Base-by-base conservation (phyloP, 305 asterid genomes). In the Coffea humblotiana region DNA sequence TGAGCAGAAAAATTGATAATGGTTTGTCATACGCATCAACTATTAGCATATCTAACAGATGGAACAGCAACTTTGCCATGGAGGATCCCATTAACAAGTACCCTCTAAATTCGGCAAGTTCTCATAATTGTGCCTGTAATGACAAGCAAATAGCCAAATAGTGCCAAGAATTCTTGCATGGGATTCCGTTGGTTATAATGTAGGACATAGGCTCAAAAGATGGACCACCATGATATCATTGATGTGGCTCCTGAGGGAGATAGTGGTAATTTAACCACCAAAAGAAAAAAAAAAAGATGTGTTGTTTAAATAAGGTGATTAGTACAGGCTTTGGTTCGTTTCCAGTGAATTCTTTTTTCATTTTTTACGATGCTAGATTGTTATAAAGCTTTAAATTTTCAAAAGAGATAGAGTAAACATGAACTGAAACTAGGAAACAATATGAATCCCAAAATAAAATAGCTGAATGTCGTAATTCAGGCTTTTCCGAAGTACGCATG, bases 51-150 rank as follows among this genome's bases (percentile, higher is more conserved):
- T 29, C 21, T n/a, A 4, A 43, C 11, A 0, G 15, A 19, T 54
- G 58, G 63, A 48, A 72, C 48, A 23, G 63, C 25, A 49, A 48
- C 61, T 72, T 72, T 51, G 45, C 64, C 40, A 49, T 0, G 63
- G 27, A 15, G 71, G 71, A 64, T 64, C 27, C 60, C 79, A 47
- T 29, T 29, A 77, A 23, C 63, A 15, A 72, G 76, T 25, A 15
- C 25, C 15, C 7, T 45, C 37, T 54, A 43, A 52, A 74, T 54
- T 32, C 29, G 51, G 77, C 27, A 14, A 76, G 72, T 45, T 45
- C n/a, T 61, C 21, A 60, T 10, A 61, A 6, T 16, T 64, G 35
- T 43, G 48, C 27, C 35, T 0, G 15, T 76, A 32, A 18, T 76
- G 16, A 48, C 49, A 45, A 13, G 60, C 35, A 77, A 77, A 64